Evolutionary conservation across 1,139 yeast genomes (phyloP).

Genomic region (Citeromyces hawaiiensis): DNA sequence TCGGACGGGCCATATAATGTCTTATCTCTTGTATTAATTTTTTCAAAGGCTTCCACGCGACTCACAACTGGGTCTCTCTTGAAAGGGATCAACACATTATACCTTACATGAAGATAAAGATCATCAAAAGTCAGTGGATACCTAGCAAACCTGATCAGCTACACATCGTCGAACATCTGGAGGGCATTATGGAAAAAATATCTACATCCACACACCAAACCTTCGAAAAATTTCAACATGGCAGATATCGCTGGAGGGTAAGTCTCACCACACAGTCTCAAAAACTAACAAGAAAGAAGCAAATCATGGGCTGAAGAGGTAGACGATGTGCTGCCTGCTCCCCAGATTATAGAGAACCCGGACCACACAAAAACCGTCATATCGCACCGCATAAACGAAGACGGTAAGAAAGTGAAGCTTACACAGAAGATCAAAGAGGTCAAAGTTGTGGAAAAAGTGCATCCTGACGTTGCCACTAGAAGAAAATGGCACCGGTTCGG

Average conservation of each 20-base stretch:
- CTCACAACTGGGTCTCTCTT: no score
- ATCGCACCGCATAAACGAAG: constrained; percentile 60
- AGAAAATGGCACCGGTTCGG: constrained; percentile 77
- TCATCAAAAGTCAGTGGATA: no score
- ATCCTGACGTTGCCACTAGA: constrained; percentile 61
- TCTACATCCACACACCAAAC: no score
- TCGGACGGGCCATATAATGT: no score
- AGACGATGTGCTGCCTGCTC: constrained; percentile 49
- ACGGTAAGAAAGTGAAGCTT: constrained; percentile 76
- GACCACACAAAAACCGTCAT: constrained; percentile 89
- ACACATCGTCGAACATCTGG: no score
- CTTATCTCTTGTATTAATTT: no score
- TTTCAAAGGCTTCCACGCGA: no score
- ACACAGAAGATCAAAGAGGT: constrained; percentile 77
- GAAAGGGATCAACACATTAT: no score
- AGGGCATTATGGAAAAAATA: no score
- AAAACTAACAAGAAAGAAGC: neutral
- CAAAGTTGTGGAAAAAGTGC: constrained; percentile 69
- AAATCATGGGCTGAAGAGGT: constrained; percentile 49
- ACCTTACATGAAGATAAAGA: no score
- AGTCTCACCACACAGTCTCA: neutral
- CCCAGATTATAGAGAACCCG: constrained; percentile 60
- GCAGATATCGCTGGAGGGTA: neutral
- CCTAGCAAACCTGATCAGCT: no score
- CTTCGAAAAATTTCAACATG: neutral